Evolutionary conservation across 2,329 filamentous ascomycete species (phyloP).

Genomic region (Waltergamsia citrina): DNA sequence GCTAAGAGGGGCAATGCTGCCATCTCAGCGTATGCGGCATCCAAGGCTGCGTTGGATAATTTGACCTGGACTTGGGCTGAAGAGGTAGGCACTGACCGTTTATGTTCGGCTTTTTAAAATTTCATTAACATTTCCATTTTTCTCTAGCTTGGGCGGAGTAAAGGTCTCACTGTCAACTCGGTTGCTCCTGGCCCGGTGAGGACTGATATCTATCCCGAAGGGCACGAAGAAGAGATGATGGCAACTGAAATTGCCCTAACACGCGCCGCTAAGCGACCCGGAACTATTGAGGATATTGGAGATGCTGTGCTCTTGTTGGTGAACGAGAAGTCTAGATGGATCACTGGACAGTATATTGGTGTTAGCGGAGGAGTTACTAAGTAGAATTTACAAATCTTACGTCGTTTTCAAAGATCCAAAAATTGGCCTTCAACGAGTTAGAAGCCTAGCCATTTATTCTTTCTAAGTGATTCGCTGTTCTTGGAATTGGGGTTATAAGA

Average conservation of each 20-base stretch:
- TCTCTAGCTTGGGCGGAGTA: conserved; percentile 19
- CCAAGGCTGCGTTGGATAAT: conserved; percentile 23
- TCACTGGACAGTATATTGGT: conserved; percentile 30
- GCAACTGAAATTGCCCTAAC: conserved; percentile 12
- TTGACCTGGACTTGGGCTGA: conserved; percentile 21
- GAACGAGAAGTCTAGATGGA: conserved; percentile 29
- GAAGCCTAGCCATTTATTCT: no score
- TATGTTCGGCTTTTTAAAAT: no score
- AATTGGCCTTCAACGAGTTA: no score
- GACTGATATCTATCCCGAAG: conserved; percentile 19
- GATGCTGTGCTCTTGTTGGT: conserved; percentile 29
- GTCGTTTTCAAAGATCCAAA: not conserved
- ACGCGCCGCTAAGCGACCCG: conserved; percentile 20
- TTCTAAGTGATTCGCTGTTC: no score
- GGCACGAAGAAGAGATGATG: conserved; percentile 10
- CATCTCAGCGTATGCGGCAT: conserved; percentile 10
- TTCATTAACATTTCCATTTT: no score
- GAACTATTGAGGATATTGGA: conserved; percentile 27
- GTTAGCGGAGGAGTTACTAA: conserved; percentile 23
- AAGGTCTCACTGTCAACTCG: conserved; percentile 33
- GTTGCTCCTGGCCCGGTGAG: conserved; percentile 26
- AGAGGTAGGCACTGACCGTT: conserved; percentile 16
- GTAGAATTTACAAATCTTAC: not conserved
- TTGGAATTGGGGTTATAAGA: no score
- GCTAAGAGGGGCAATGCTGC: conserved; percentile 9